Percentiles rank a stretch among this genome's conserved stretches.
These are phyloP conservation scores for Pilatotrama ljubarskyi DNA, from an alignment of 768 basidiomycete species.

Conservation along the genomic window DNA sequence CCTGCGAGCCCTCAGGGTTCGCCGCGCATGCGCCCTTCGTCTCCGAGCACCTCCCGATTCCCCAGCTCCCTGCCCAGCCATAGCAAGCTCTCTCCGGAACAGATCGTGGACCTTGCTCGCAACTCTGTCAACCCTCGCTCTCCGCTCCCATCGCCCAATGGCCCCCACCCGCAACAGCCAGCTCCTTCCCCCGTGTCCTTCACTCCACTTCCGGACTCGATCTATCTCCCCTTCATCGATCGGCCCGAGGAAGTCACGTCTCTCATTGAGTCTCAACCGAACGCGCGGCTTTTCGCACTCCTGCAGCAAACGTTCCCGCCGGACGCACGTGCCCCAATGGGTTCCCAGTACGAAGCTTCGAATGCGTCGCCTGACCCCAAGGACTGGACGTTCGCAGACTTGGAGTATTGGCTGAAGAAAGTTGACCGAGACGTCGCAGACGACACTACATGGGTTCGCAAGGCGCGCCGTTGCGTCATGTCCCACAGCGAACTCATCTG, in stretches of 20 bases:
- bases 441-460: constrained; percentile 73
- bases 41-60: constrained; percentile 46
- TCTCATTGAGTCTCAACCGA: constrained; percentile 65
- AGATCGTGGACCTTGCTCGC: constrained; percentile 72
- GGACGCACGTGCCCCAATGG: constrained; percentile 29
- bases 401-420: constrained; percentile 66
- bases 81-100: constrained; percentile 66
- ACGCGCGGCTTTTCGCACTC: constrained; percentile 69
- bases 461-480: constrained; percentile 73
- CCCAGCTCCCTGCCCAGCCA: constrained; percentile 33
- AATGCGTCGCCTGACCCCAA: constrained; percentile 49
- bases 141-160: constrained; percentile 26
- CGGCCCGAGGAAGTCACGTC: constrained; percentile 72
- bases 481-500: constrained; percentile 83
- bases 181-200: constrained; percentile 54
- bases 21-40: constrained; percentile 39
- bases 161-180: constrained; percentile 32
- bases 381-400: constrained; percentile 71
- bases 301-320: constrained; percentile 68
- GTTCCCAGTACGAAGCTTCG: constrained; percentile 27
- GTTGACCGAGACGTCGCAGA: constrained; percentile 61
- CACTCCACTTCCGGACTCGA: constrained; percentile 72
- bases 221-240: constrained; percentile 86
- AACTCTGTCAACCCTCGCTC: constrained; percentile 51
- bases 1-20: constrained; percentile 35